Evolutionary conservation across 2,329 filamentous ascomycete genomes (phyloP).

Genomic region (Plenodomus tracheiphilus): DNA sequence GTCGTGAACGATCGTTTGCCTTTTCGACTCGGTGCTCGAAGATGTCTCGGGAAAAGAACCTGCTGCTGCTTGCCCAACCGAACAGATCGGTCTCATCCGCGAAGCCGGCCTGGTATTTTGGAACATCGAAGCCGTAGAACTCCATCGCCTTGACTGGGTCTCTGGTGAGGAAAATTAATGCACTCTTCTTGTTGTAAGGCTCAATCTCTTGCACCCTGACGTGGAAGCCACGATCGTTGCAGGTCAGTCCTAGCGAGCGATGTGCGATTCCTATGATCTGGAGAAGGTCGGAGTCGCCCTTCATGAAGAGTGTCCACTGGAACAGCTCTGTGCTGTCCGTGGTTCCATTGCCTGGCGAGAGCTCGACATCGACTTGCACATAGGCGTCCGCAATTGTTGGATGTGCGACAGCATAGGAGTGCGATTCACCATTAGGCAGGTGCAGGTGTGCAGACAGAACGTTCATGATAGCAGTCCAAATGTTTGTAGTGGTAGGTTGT

Average conservation of each 20-base stretch:
- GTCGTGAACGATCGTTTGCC: constrained; percentile 61
- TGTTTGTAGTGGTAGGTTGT: constrained; percentile 8
- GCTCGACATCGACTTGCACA: constrained; percentile 71
- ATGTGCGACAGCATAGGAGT: constrained; percentile 57
- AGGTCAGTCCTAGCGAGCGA: constrained; percentile 66
- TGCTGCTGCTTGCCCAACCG: constrained; percentile 61
- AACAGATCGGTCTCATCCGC: constrained; percentile 59
- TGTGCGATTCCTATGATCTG: constrained; percentile 67
- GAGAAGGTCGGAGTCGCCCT: constrained; percentile 73
- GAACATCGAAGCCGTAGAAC: constrained; percentile 64
- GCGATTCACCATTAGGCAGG: constrained; percentile 26
- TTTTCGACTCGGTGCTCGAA: constrained; percentile 40
- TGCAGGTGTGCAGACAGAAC: constrained; percentile 52
- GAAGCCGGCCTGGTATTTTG: constrained; percentile 61
- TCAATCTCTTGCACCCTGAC: constrained; percentile 73
- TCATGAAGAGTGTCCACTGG: constrained; percentile 69
- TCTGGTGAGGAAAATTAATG: constrained; percentile 63
- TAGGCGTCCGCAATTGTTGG: constrained; percentile 37
- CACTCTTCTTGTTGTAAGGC: constrained; percentile 56
- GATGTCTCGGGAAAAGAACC: constrained; percentile 59
- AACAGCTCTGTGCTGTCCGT: constrained; percentile 34
- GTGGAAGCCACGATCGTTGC: constrained; percentile 65
- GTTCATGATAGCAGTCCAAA: constrained; percentile 40
- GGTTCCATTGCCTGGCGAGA: constrained; percentile 49
- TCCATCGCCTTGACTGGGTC: constrained; percentile 60